A percentile compares a stretch with the other conserved stretches of the same genome.
Evolutionary conservation across 2,329 filamentous ascomycete species (phyloP).

Genomic region (Apiospora malaysiana): DNA sequence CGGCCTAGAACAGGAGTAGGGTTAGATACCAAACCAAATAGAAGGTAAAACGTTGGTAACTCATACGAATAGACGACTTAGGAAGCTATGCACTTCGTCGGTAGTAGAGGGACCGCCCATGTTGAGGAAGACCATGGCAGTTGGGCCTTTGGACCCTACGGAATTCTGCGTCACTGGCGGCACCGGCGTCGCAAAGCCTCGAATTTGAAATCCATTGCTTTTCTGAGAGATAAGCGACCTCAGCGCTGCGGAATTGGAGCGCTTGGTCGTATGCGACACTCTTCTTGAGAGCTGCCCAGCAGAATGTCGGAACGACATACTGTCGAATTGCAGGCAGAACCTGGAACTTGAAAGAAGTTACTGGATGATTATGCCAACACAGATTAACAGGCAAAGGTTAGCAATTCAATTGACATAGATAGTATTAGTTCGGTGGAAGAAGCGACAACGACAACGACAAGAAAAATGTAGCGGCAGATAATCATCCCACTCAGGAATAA

Average conservation of each 20-base stretch:
- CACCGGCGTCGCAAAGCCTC: conserved; percentile 64
- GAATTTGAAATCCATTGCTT: conserved; percentile 44
- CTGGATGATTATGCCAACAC: neutral
- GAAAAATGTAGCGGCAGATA: neutral
- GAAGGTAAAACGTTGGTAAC: conserved; percentile 21
- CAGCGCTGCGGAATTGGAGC: conserved; percentile 35
- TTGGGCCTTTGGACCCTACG: conserved; percentile 76
- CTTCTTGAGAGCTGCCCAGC: conserved; percentile 44
- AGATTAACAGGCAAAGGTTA: too few species aligned
- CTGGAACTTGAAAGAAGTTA: neutral
- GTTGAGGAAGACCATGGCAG: conserved; percentile 98
- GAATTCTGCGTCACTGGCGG: conserved; percentile 83
- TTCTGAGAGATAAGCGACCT: conserved; percentile 29
- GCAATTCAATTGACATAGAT: neutral
- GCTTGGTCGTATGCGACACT: conserved; percentile 32
- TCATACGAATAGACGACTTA: conserved; percentile 89
- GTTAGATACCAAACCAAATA: conserved; percentile 1
- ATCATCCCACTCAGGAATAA: conserved; percentile 8
- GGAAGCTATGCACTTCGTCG: conserved; percentile 85
- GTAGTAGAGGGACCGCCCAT: conserved; percentile 95
- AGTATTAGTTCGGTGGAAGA: neutral
- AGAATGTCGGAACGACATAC: conserved; percentile 49
- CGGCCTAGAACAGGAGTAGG: conserved; percentile 63
- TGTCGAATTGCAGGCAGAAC: conserved; percentile 19
- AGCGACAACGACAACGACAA: too few species aligned